Evolutionary conservation across 805 yeast species (phyloP).

Genomic region (Ogataea nonfermentans): DNA sequence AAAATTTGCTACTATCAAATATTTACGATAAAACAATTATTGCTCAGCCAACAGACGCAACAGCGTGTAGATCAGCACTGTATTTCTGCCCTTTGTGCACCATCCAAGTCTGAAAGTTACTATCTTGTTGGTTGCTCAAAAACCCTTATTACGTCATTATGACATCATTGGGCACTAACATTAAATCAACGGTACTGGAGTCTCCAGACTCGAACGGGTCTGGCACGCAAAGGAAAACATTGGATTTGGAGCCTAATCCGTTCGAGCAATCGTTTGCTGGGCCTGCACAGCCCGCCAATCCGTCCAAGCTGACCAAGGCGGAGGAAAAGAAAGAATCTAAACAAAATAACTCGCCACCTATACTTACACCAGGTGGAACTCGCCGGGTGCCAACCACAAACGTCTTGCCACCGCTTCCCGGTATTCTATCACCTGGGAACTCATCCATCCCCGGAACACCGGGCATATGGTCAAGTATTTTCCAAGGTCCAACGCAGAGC

Average conservation of each 20-base stretch:
- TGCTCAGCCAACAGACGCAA: too few species aligned
- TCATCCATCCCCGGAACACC: slow-evolving; percentile 50
- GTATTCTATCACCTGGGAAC: slow-evolving; percentile 45
- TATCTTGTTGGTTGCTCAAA: slow-evolving; percentile 1
- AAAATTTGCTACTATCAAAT: too few species aligned
- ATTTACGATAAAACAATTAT: too few species aligned
- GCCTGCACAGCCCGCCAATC: slow-evolving; percentile 15
- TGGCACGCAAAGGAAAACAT: slow-evolving; percentile 18
- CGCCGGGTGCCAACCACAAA: slow-evolving; percentile 34
- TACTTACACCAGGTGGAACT: slow-evolving; percentile 53
- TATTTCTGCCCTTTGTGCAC: too few species aligned
- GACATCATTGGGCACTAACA: slow-evolving; percentile 21
- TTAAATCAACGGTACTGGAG: slow-evolving; percentile 6
- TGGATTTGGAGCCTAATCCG: slow-evolving; percentile 81
- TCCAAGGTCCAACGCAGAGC: slow-evolving; percentile 39
- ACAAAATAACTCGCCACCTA: slow-evolving; percentile 39
- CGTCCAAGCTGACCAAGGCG: slow-evolving; percentile 22
- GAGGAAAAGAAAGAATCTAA: slow-evolving; percentile 31
- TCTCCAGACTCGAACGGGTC: slow-evolving; percentile 13
- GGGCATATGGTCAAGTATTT: slow-evolving; percentile 49
- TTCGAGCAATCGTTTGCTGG: slow-evolving; percentile 85
- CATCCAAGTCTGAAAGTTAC: neutral
- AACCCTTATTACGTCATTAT: slow-evolving; percentile 11
- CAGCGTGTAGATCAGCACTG: too few species aligned
- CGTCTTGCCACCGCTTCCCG: slow-evolving; percentile 47